A percentile compares a stretch with the other conserved stretches of the same genome.
phyloP scores from a whole-genome alignment of 768 basidiomycete species.

The Tulasnella sp. region DNA sequence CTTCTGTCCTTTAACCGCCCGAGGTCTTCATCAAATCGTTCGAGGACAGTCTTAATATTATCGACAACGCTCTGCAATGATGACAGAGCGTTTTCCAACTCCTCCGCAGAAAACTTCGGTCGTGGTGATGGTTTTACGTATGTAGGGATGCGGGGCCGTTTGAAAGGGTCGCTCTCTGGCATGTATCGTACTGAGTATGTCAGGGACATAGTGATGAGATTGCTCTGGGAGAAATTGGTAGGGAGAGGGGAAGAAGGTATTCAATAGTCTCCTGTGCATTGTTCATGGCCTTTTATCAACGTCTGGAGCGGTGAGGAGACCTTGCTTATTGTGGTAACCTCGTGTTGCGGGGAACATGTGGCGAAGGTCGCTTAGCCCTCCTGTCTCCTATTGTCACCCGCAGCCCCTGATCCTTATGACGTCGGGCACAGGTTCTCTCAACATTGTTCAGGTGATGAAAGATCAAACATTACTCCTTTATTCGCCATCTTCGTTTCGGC shows the following conservation, averaged over 20 bases:
- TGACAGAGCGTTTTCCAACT: background rate
- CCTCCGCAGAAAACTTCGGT: constrained; percentile 1
- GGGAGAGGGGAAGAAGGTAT: background rate
- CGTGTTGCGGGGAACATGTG: constrained; percentile 9
- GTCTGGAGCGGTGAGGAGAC: constrained; percentile 4
- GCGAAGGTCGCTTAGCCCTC: background rate
- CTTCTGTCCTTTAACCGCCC: background rate
- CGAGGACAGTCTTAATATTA: background rate
- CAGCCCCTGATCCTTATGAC: background rate
- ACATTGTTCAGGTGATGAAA: background rate
- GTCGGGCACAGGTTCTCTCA: background rate
- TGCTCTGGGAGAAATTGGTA: background rate
- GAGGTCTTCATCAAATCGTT: background rate
- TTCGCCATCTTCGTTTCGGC: background rate
- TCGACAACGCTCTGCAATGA: constrained; percentile 11
- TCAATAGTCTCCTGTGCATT: background rate
- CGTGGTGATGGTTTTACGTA: constrained; percentile 5
- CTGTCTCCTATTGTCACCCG: constrained; percentile 7
- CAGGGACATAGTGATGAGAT: background rate
- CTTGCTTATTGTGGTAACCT: background rate
- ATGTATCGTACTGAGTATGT: background rate
- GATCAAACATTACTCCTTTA: background rate
- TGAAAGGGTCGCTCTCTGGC: constrained; percentile 5
- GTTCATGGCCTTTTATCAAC: background rate
- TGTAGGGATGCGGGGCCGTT: constrained; percentile 3